Conservation (phyloP, 495 filamentous ascomycete genomes). For the Penicillium atrosanguineum region DNA sequence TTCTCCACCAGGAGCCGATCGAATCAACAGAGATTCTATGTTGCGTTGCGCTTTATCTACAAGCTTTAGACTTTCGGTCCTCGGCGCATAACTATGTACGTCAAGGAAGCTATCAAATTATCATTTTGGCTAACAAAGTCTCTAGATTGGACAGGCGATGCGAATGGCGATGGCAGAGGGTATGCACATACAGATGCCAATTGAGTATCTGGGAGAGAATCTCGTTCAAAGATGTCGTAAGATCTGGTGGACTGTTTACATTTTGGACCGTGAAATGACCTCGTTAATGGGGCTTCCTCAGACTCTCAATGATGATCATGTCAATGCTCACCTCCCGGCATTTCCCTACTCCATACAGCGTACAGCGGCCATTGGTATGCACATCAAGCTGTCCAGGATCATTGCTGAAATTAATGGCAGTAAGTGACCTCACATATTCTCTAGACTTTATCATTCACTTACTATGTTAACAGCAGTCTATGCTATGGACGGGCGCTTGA, state of each 20-base stretch:
- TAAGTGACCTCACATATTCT: conserved; percentile 14
- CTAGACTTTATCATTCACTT: neutral
- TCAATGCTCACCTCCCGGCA: conserved; percentile 33
- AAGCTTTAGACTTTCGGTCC: conserved; percentile 37
- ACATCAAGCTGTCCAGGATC: conserved; percentile 41
- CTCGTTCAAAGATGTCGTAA: conserved; percentile 38
- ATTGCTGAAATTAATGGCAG: conserved; percentile 41
- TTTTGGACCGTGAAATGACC: conserved; percentile 45
- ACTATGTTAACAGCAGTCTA: conserved; percentile 35
- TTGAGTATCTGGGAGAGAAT: conserved; percentile 29
- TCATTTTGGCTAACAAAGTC: neutral
- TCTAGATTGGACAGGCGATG: conserved; percentile 44
- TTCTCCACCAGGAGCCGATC: conserved; percentile 34
- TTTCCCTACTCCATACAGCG: conserved; percentile 34
- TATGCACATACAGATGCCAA: conserved; percentile 45
- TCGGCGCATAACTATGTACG: conserved; percentile 41
- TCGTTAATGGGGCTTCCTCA: conserved; percentile 45
- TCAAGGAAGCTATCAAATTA: neutral
- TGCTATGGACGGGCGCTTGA: conserved; percentile 41
- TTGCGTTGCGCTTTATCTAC: conserved; percentile 41
- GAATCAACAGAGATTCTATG: conserved; percentile 42
- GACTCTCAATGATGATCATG: conserved; percentile 35
- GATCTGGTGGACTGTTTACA: conserved; percentile 48
- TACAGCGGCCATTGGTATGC: conserved; percentile 35
- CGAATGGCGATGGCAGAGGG: conserved; percentile 42